Percentiles rank a stretch among this genome's conserved stretches.
These are phyloP conservation scores for Eragrostis tef DNA, from an alignment of 202 grass and related monocot genomes.

Conservation along the genomic window DNA sequence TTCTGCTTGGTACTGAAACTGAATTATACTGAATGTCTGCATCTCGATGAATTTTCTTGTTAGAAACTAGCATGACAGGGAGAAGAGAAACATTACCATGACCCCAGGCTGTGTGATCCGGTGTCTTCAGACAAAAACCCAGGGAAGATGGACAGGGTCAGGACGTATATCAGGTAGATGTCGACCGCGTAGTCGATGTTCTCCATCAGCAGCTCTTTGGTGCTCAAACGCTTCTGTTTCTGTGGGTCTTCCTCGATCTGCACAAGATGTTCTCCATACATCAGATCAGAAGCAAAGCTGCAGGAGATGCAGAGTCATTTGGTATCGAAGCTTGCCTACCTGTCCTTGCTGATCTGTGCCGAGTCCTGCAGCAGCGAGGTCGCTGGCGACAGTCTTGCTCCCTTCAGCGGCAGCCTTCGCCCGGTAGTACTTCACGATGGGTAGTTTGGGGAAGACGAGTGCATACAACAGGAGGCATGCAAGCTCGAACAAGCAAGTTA, in stretches of 20 bases:
- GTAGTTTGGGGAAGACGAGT: slow-evolving; percentile 83
- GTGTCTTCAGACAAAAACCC: slow-evolving; percentile 92
- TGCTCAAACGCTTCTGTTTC: slow-evolving; percentile 58
- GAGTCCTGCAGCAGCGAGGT: slow-evolving; percentile 79
- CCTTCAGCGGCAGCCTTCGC: slow-evolving; percentile 91
- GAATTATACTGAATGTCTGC: neutral
- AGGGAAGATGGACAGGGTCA: slow-evolving; percentile 86
- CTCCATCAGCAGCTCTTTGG: slow-evolving; percentile 64
- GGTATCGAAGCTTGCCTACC: slow-evolving; percentile 4
- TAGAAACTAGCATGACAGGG: slow-evolving; percentile 18
- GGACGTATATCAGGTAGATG: slow-evolving; percentile 74
- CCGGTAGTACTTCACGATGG: slow-evolving; percentile 85
- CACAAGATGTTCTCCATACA: neutral
- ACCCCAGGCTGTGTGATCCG: slow-evolving; percentile 71
- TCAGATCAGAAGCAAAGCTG: neutral
- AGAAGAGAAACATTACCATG: slow-evolving; percentile 59
- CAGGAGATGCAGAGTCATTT: neutral
- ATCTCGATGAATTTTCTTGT: neutral
- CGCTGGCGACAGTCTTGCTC: slow-evolving; percentile 77
- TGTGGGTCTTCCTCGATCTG: slow-evolving; percentile 74
- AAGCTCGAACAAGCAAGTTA: slow-evolving; percentile 88
- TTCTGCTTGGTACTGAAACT: neutral
- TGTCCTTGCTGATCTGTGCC: slow-evolving; percentile 33
- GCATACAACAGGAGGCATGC: slow-evolving; percentile 75
- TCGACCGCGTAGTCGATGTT: slow-evolving; percentile 70